Conservation (phyloP, 345 rosid species). For the Eucalyptus albens region DNA sequence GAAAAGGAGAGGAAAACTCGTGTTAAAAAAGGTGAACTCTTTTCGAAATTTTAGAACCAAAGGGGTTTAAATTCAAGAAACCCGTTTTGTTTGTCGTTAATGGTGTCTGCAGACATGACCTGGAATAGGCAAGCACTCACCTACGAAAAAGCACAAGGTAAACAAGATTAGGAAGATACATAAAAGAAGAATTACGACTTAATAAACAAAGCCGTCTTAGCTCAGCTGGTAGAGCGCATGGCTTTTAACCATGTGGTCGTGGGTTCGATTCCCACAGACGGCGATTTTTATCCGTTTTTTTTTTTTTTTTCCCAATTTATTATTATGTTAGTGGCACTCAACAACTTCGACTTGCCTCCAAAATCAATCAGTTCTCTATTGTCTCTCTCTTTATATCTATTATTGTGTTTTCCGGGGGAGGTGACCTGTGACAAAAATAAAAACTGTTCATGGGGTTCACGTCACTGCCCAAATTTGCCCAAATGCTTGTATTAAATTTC, state of each 20-base stretch:
- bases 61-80: background rate
- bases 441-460: slow-evolving; percentile 52
- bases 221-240: slow-evolving; percentile 83
- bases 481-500: background rate
- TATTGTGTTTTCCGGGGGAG: background rate
- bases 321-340: background rate
- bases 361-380: background rate
- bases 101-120: background rate
- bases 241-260: slow-evolving; percentile 78
- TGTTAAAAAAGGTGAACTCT: background rate
- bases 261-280: slow-evolving; percentile 81
- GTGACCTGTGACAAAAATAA: background rate
- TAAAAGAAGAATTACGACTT: fast-evolving
- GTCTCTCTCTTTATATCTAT: background rate
- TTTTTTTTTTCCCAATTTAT: background rate
- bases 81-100: background rate
- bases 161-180: fast-evolving
- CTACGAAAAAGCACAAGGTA: background rate
- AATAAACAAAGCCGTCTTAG: slow-evolving; percentile 26
- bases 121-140: background rate
- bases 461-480: slow-evolving; percentile 2
- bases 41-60: background rate
- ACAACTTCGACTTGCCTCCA: background rate
- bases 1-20: background rate
- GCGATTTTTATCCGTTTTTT: background rate